Percentiles rank a stretch among this genome's conserved stretches.
phyloP scores from a whole-genome alignment of 371 early-diverging fungal genomes.

The Dichotomocladium elegans region DNA sequence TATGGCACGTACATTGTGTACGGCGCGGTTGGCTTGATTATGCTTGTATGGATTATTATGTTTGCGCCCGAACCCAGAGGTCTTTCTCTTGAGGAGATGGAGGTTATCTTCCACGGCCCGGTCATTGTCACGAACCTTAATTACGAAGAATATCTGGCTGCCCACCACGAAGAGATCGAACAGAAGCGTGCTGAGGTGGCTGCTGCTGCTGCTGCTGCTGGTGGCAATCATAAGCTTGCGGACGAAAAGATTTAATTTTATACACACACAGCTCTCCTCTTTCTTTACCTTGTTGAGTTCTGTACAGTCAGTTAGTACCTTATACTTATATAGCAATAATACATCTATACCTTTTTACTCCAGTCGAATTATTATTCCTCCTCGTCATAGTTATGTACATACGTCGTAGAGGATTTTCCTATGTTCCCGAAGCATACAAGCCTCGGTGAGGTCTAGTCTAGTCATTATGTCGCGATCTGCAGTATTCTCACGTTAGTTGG shows the following conservation, averaged over 20 bases:
- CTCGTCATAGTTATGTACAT: no score
- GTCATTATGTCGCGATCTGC: no score
- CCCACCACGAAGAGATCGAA: constrained; percentile 28
- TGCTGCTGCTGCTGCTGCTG: constrained; percentile 6
- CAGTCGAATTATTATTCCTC: no score
- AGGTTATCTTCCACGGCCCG: constrained; percentile 35
- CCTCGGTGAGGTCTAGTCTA: no score
- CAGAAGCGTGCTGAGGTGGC: constrained; percentile 23
- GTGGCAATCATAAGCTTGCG: background rate
- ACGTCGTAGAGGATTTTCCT: no score
- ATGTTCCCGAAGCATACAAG: no score
- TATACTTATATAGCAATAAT: no score
- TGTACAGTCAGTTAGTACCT: no score
- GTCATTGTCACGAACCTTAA: constrained; percentile 28
- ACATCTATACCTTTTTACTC: no score
- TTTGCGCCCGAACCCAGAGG: constrained; percentile 65
- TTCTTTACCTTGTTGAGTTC: no score
- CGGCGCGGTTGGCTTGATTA: constrained; percentile 54
- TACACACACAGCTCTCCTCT: no score
- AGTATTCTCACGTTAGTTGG: no score
- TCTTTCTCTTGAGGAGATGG: constrained; percentile 53
- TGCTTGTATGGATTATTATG: constrained; percentile 46
- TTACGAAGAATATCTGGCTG: constrained; percentile 17
- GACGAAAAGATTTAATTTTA: constrained; percentile 6
- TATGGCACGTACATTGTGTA: constrained; percentile 60